A percentile compares a stretch with the other conserved stretches of the same genome.
These are phyloP conservation scores for Fusarium nematophilum DNA, from an alignment of 2,329 filamentous ascomycete genomes.

Conservation along the genomic window DNA sequence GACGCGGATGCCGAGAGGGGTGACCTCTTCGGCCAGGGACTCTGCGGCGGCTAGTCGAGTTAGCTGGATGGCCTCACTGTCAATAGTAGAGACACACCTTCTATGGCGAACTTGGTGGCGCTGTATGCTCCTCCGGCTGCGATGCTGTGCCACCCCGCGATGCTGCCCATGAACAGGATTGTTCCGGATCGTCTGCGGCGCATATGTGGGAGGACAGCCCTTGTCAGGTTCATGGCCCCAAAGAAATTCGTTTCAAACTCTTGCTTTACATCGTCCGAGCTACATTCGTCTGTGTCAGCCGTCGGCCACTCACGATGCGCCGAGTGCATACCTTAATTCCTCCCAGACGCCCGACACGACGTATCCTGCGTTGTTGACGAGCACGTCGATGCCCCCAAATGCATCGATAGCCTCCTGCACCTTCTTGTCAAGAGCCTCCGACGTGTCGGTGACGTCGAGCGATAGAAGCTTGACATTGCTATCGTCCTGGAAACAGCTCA, in stretches of 20 bases:
- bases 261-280: neutral
- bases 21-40: neutral
- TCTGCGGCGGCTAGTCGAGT: slow-evolving; percentile 3
- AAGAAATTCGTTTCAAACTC: slow-evolving; percentile 1
- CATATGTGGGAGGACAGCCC: neutral
- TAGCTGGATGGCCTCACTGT: neutral
- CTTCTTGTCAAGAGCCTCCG: no score
- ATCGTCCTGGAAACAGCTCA: no score
- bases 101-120: slow-evolving; percentile 4
- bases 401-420: no score
- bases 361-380: slow-evolving; percentile 16
- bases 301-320: no score
- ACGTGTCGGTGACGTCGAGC: no score
- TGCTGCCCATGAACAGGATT: slow-evolving; percentile 10
- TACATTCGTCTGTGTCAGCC: no score
- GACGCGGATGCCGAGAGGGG: neutral
- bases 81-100: neutral
- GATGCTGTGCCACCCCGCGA: slow-evolving; percentile 3
- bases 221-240: neutral
- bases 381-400: slow-evolving; percentile 4
- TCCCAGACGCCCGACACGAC: slow-evolving; percentile 16
- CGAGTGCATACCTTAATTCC: slow-evolving; percentile 9
- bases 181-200: neutral
- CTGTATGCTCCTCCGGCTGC: slow-evolving; percentile 1
- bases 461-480: no score